Conservation (phyloP, 208 protist genomes). For the Crithidia brevicula region DNA sequence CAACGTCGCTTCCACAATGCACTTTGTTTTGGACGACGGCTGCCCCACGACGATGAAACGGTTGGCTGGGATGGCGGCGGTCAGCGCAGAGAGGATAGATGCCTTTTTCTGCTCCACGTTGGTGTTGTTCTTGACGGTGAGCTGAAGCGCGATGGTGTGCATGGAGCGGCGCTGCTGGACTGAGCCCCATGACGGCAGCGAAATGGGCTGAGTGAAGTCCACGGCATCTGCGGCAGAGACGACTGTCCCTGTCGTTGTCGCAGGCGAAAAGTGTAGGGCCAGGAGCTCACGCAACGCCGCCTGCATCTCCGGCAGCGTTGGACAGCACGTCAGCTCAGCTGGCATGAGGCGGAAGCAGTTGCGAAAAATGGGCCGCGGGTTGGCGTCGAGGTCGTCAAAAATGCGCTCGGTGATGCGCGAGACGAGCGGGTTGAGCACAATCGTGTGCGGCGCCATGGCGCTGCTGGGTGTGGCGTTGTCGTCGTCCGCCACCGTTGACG, state of each 20-base stretch:
- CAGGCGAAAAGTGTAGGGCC: constrained; percentile 52
- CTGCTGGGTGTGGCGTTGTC: neutral
- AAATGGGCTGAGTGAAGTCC: constrained; percentile 25
- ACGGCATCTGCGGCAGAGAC: constrained; percentile 17
- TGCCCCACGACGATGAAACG: constrained; percentile 74
- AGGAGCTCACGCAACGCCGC: constrained; percentile 54
- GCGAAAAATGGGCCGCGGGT: constrained; percentile 66
- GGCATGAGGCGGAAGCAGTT: constrained; percentile 83
- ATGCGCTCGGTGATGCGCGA: constrained; percentile 72
- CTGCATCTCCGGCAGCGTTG: constrained; percentile 78
- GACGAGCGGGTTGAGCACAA: constrained; percentile 81
- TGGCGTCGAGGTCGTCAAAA: constrained; percentile 63
- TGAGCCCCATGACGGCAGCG: constrained; percentile 16
- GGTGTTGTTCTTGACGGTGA: constrained; percentile 88
- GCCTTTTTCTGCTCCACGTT: constrained; percentile 71
- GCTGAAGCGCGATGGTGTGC: constrained; percentile 56
- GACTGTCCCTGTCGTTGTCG: neutral
- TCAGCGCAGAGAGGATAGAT: constrained; percentile 45
- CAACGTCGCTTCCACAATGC: constrained; percentile 41
- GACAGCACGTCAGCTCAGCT: constrained; percentile 85
- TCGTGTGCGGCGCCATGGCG: constrained; percentile 48
- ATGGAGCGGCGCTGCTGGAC: constrained; percentile 30
- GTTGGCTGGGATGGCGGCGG: constrained; percentile 67
- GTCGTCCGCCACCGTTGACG: constrained; percentile 8
- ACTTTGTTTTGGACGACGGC: constrained; percentile 30